These are phyloP conservation scores for Bacterosira constricta DNA, from an alignment of 108 stramenopile species.

Conservation along the genomic window DNA sequence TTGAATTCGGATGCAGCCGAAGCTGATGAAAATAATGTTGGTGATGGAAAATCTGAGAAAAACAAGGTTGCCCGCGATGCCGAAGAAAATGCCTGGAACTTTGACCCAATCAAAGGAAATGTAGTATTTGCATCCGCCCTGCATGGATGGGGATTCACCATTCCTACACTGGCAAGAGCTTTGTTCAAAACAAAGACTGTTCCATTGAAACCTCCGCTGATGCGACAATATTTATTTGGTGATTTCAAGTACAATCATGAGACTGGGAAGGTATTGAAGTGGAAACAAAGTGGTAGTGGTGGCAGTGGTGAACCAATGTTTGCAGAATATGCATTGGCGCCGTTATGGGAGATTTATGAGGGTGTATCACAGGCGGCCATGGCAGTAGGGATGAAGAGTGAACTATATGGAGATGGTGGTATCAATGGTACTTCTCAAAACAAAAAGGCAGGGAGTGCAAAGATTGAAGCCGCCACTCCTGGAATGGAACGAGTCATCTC, in stretches of 20 bases:
- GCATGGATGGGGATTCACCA: constrained; percentile 96
- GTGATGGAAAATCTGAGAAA: not conserved
- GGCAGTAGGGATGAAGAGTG: constrained; percentile 52
- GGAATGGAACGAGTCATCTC: constrained; percentile 77
- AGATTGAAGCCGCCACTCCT: constrained; percentile 67
- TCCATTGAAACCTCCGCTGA: constrained; percentile 72
- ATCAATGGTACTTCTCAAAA: not conserved
- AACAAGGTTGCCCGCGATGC: constrained; percentile 32
- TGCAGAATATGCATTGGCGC: constrained; percentile 71
- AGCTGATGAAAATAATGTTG: constrained; percentile 32
- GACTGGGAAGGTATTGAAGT: constrained; percentile 73
- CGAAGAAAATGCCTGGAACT: constrained; percentile 81
- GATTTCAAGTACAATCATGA: constrained; percentile 68
- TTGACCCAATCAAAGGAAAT: constrained; percentile 93
- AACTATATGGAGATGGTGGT: constrained; percentile 54
- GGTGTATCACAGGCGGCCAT: constrained; percentile 64
- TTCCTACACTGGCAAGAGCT: constrained; percentile 74
- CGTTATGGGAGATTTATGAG: constrained; percentile 85
- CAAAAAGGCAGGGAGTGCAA: constrained; percentile 32
- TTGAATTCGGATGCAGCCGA: constrained; percentile 49
- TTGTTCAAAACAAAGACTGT: constrained; percentile 70
- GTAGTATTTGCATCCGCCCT: constrained; percentile 94
- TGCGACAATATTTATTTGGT: constrained; percentile 81
- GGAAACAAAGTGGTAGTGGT: constrained; percentile 50
- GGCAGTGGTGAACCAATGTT: constrained; percentile 68